Conservation (phyloP, 768 basidiomycete genomes). For the Lentinula edodes region DNA sequence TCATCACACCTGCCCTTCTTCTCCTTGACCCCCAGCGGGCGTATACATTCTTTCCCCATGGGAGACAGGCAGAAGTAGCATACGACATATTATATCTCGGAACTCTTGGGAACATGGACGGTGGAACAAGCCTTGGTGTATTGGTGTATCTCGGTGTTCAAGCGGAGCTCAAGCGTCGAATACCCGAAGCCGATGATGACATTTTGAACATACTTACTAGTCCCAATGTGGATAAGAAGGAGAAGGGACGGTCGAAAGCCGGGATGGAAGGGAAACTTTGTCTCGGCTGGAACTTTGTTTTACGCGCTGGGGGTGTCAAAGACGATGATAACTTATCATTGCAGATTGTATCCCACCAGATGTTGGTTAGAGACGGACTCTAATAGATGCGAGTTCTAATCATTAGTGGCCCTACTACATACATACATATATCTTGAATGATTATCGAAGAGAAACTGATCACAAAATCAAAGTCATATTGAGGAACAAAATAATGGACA, state of each 20-base stretch:
- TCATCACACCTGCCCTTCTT: not conserved
- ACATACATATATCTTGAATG: not conserved
- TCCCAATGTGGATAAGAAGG: not conserved
- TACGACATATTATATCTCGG: not conserved
- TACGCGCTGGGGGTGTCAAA: not conserved
- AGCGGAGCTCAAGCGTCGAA: not conserved
- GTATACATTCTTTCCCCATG: not conserved
- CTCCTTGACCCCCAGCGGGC: not conserved
- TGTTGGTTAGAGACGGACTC: not conserved
- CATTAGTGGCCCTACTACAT: not conserved
- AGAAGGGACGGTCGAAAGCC: not conserved
- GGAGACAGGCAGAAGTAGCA: not conserved
- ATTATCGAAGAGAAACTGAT: not conserved
- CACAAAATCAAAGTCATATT: no score
- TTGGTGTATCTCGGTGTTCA: not conserved
- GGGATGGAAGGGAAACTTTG: not conserved
- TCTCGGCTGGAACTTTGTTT: not conserved
- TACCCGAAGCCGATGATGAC: not conserved
- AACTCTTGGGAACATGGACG: not conserved
- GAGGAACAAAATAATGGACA: conserved; percentile 6
- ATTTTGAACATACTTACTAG: not conserved
- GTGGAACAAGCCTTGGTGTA: not conserved
- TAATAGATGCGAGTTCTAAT: not conserved
- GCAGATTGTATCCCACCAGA: not conserved
- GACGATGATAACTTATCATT: not conserved